These are phyloP conservation scores for Aschersonia sp. DNA, from an alignment of 2,329 filamentous ascomycete genomes.

Conservation along the genomic window DNA sequence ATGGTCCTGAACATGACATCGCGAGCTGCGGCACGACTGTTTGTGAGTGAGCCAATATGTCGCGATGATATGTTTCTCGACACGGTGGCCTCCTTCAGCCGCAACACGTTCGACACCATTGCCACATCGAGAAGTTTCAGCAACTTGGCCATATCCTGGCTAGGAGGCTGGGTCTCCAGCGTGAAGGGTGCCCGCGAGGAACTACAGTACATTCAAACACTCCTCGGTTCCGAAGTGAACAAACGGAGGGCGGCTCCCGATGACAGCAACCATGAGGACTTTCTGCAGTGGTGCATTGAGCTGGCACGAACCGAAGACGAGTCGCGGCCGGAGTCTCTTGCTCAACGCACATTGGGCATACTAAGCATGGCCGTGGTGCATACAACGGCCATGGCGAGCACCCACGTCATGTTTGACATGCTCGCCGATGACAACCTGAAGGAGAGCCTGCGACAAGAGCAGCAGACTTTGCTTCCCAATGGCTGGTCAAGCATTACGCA, in stretches of 20 bases:
- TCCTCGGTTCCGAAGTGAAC: slow-evolving; percentile 4
- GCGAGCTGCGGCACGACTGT: slow-evolving; percentile 6
- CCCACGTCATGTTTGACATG: slow-evolving; percentile 8
- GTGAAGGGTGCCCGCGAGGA: slow-evolving; percentile 4
- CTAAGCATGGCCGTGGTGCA: slow-evolving; percentile 8
- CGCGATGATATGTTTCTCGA: slow-evolving; percentile 6
- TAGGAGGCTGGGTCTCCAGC: slow-evolving; percentile 2
- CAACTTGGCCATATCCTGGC: neutral
- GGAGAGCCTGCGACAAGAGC: slow-evolving; percentile 2
- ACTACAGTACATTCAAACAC: slow-evolving; percentile 5
- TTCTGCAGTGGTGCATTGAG: slow-evolving; percentile 7
- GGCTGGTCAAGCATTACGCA: slow-evolving; percentile 5
- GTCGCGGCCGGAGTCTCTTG: slow-evolving; percentile 3
- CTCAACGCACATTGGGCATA: slow-evolving; percentile 6
- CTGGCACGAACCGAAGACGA: slow-evolving; percentile 5
- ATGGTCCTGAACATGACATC: slow-evolving; percentile 5
- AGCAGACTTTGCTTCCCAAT: slow-evolving; percentile 1
- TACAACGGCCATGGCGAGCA: slow-evolving; percentile 8
- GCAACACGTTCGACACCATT: slow-evolving; percentile 6
- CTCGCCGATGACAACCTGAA: slow-evolving; percentile 1
- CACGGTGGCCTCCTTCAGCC: slow-evolving; percentile 5
- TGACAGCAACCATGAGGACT: slow-evolving; percentile 5
- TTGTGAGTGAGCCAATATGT: slow-evolving; percentile 6
- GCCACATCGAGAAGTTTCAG: slow-evolving; percentile 5
- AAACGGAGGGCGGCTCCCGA: slow-evolving; percentile 1